phyloP scores from a whole-genome alignment of 768 basidiomycete genomes.

The Termitomyces sp. region DNA sequence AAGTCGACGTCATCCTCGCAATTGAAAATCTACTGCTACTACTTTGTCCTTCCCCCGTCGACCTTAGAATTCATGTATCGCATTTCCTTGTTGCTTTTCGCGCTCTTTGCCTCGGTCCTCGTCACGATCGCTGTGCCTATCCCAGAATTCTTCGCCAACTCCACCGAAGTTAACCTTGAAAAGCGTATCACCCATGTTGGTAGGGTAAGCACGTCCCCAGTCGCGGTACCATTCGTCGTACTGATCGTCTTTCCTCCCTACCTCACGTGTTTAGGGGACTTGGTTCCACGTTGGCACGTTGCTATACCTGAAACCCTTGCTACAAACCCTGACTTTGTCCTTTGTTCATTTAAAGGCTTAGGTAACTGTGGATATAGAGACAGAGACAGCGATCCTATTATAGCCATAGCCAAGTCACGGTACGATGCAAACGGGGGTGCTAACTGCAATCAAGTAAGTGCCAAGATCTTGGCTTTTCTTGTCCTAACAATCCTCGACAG shows the following conservation, averaged over 20 bases:
- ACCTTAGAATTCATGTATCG: slow-evolving; percentile 31
- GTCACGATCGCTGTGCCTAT: slow-evolving; percentile 44
- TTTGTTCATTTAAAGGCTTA: slow-evolving; percentile 25
- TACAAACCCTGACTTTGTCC: slow-evolving; percentile 9
- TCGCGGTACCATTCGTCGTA: neutral
- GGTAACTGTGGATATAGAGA: slow-evolving; percentile 65
- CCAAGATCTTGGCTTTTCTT: neutral
- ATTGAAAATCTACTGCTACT: slow-evolving; percentile 1
- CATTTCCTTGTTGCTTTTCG: slow-evolving; percentile 29
- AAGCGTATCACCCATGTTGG: slow-evolving; percentile 55
- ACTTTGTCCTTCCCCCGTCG: slow-evolving; percentile 9
- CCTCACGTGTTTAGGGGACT: slow-evolving; percentile 67
- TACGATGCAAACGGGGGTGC: slow-evolving; percentile 48
- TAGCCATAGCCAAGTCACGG: slow-evolving; percentile 55
- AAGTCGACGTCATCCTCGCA: slow-evolving; percentile 5
- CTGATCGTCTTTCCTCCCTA: slow-evolving; percentile 7
- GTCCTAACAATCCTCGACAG: slow-evolving; percentile 30
- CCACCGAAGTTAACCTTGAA: slow-evolving; percentile 30
- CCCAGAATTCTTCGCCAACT: slow-evolving; percentile 27
- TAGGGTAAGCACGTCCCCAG: slow-evolving; percentile 38
- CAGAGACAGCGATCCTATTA: slow-evolving; percentile 46
- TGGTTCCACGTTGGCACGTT: slow-evolving; percentile 55
- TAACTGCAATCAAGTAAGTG: slow-evolving; percentile 59
- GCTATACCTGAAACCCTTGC: neutral
- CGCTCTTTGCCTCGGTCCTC: slow-evolving; percentile 41